phyloP scores from a whole-genome alignment of 805 yeast genomes.

The Ogataea paraovalis region DNA sequence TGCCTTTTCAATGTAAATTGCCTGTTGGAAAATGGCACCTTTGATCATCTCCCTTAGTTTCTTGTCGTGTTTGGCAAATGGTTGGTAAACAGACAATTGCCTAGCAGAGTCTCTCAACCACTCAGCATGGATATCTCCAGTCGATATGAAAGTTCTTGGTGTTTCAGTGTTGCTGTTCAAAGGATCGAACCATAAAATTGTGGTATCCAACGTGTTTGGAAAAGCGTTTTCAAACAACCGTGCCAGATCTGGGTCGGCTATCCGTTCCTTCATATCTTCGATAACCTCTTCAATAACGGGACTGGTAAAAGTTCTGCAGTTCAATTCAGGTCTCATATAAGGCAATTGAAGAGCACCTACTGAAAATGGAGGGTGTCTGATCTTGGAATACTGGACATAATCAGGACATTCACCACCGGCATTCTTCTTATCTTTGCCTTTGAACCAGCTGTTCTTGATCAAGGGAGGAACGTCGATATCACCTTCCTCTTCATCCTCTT shows the following conservation, averaged over 20 bases:
- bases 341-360: constrained; percentile 56
- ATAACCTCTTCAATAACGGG: constrained; percentile 58
- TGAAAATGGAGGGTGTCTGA: constrained; percentile 53
- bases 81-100: constrained; percentile 73
- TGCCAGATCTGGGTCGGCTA: constrained; percentile 63
- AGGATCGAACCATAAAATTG: constrained; percentile 65
- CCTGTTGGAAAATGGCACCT: constrained; percentile 83
- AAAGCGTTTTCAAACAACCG: constrained; percentile 75
- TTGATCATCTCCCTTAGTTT: constrained; percentile 47
- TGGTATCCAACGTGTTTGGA: constrained; percentile 87
- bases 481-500: constrained; percentile 1
- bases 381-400: constrained; percentile 57
- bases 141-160: constrained; percentile 73
- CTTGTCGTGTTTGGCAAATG: constrained; percentile 50
- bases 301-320: constrained; percentile 73
- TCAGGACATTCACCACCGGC: constrained; percentile 48
- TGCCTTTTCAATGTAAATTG: constrained; percentile 51
- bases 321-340: constrained; percentile 67
- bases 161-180: constrained; percentile 13
- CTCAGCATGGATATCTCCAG: constrained; percentile 92
- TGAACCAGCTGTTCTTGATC: too few species aligned
- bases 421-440: constrained; percentile 15
- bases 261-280: constrained; percentile 42
- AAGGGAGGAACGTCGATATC: too few species aligned
- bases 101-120: constrained; percentile 88